These are phyloP conservation scores for Erysimum cheiri DNA, from an alignment of 441 rosid species.

Conservation along the genomic window DNA sequence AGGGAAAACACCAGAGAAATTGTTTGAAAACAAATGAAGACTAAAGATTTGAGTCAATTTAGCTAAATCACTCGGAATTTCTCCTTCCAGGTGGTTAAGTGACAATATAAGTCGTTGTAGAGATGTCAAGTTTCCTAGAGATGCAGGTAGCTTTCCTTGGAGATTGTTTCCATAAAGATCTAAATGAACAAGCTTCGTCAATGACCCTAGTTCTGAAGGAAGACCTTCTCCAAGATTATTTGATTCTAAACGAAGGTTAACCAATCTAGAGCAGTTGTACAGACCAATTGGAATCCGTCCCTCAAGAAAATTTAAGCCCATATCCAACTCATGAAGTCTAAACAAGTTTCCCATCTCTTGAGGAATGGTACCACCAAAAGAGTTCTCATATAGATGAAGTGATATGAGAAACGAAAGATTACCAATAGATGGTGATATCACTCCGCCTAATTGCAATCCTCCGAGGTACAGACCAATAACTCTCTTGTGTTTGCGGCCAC, in stretches of 20 bases:
- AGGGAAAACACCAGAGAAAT: constrained; percentile 7
- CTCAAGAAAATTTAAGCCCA: neutral
- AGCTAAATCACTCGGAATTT: neutral
- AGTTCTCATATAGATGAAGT: neutral
- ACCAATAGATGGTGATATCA: constrained; percentile 22
- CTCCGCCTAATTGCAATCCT: neutral
- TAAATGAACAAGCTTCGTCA: neutral
- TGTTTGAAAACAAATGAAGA: neutral
- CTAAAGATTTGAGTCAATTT: neutral
- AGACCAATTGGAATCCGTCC: neutral
- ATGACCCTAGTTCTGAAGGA: constrained; percentile 1
- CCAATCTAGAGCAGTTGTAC: neutral
- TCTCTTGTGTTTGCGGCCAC: constrained; percentile 18
- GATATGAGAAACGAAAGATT: constrained; percentile 13
- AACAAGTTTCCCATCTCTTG: constrained; percentile 6
- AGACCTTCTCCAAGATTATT: neutral
- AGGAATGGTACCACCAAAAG: constrained; percentile 10
- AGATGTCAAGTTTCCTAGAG: constrained; percentile 22
- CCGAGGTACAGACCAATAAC: neutral
- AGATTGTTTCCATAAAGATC: neutral
- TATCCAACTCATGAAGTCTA: neutral
- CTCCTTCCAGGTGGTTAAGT: neutral
- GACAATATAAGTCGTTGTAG: neutral
- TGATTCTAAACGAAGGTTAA: no score
- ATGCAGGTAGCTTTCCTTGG: neutral